phyloP scores from a whole-genome alignment of 2,329 filamentous ascomycete genomes.

The Hypoxylon sp. region DNA sequence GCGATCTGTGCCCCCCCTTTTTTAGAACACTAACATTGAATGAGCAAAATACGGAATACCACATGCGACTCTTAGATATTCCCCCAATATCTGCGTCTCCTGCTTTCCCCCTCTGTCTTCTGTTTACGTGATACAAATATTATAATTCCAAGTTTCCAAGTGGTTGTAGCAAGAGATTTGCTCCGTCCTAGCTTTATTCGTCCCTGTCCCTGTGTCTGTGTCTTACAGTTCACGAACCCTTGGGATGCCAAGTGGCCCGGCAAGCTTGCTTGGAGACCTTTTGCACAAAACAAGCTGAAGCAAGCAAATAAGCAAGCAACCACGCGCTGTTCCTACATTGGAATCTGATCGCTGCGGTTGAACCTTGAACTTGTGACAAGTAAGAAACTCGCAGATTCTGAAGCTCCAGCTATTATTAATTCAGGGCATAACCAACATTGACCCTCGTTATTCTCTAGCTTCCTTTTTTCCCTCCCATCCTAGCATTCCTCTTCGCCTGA shows the following conservation, averaged over 20 bases:
- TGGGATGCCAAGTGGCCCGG: slow-evolving; percentile 21
- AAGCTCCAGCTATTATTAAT: slow-evolving; percentile 35
- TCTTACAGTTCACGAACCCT: slow-evolving; percentile 18
- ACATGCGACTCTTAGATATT: background rate
- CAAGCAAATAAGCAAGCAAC: slow-evolving; percentile 29
- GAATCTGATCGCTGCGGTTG: slow-evolving; percentile 28
- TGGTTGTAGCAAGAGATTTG: slow-evolving; percentile 22
- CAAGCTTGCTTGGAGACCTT: slow-evolving; percentile 20
- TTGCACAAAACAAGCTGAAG: slow-evolving; percentile 34
- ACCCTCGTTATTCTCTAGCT: slow-evolving; percentile 12
- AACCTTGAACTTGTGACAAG: slow-evolving; percentile 12
- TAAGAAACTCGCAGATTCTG: slow-evolving; percentile 10
- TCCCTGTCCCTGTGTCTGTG: no score
- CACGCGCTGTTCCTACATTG: slow-evolving; percentile 33
- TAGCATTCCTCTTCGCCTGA: slow-evolving; percentile 11
- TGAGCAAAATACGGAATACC: slow-evolving; percentile 28
- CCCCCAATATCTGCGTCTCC: slow-evolving; percentile 14
- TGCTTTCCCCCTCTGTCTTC: slow-evolving; percentile 16
- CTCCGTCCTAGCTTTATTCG: slow-evolving; percentile 10
- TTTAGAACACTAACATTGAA: slow-evolving; percentile 26
- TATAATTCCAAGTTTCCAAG: slow-evolving; percentile 16
- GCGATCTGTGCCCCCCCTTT: slow-evolving; percentile 29
- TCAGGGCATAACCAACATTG: slow-evolving; percentile 13
- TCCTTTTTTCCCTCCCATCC: slow-evolving; percentile 4
- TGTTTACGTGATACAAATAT: slow-evolving; percentile 32